phyloP scores from a whole-genome alignment of 495 filamentous ascomycete genomes.

The Xylaria intraflava region DNA sequence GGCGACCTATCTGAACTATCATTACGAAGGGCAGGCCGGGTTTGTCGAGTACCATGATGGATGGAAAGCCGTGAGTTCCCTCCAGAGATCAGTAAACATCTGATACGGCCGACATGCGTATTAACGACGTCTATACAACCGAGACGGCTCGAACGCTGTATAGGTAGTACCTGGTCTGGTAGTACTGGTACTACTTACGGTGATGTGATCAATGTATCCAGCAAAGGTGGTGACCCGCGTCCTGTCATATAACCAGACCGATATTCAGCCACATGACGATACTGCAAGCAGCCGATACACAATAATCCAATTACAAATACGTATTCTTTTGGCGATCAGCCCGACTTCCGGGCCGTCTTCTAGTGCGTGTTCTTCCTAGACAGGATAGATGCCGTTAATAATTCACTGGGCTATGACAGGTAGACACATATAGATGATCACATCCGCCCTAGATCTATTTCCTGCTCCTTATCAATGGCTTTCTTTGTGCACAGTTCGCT shows the following conservation, averaged over 20 bases:
- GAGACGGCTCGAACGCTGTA: too few species aligned
- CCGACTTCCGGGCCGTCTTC: too few species aligned
- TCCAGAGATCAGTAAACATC: not conserved
- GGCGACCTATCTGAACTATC: not conserved
- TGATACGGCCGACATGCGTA: not conserved
- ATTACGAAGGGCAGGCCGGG: not conserved
- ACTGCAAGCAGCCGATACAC: not conserved
- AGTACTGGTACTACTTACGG: not conserved
- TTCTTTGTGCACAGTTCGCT: too few species aligned
- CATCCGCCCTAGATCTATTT: too few species aligned
- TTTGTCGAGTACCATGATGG: not conserved
- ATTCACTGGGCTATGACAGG: too few species aligned
- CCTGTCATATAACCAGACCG: not conserved
- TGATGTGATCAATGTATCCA: not conserved
- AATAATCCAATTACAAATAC: not conserved
- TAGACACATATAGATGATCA: too few species aligned
- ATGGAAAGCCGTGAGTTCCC: not conserved
- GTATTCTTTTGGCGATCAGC: too few species aligned
- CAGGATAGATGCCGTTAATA: too few species aligned
- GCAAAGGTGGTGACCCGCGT: not conserved
- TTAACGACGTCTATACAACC: not conserved
- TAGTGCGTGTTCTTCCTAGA: too few species aligned
- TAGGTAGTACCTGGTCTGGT: not conserved
- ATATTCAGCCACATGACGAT: not conserved
- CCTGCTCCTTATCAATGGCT: too few species aligned